Base-by-base conservation (phyloP, 805 yeast genomes). In the Saturnispora quitensis region DNA sequence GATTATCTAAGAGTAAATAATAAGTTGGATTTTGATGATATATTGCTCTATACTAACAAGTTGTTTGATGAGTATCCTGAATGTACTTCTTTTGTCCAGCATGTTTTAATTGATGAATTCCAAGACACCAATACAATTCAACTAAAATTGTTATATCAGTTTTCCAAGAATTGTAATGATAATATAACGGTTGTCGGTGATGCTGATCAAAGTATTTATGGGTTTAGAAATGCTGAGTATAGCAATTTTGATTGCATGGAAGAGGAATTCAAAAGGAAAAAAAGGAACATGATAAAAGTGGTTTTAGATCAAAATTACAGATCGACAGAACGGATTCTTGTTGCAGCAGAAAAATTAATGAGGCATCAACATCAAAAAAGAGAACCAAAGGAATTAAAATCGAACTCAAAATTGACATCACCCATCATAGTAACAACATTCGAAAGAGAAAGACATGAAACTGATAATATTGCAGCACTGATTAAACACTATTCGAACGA, bases 181-280 rank as follows among this genome's bases (percentile, higher is more conserved):
- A 82, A 82, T 53, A 75, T 91, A 8, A 87, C 97, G 0, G 82
- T 89, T 1, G 97, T 91, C 2, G 99, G 99, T 1, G 99, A 91
- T 62, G 96, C 97, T 0, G 97, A 93, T 65, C 99, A 91, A 66
- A 84, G 95, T 61, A 91, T 91, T 22, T 91, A 93, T 64, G 89
- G 84, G 0, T 91, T 91, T 59, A 72, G 98, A 54, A 81, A 84
- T 60, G 97, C 97, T 0, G 80, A 81, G 35, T 73, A 84, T 1
- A 68, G 72, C 17, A 89, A 86, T 59, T 87, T 90, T 59, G 68
- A 68, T 40, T 69, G 70, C 13, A 80, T 89, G 86, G 65, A 68
- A 40, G 50, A 57, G 0, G 61, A 70, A 53, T 75, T 61, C 42
- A 48, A 25, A 2, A 56, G 61, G 1, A 61, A 44, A 15, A 56